Evolutionary conservation across 208 protist genomes (phyloP).

Genomic region (Leishmania mexicana): DNA sequence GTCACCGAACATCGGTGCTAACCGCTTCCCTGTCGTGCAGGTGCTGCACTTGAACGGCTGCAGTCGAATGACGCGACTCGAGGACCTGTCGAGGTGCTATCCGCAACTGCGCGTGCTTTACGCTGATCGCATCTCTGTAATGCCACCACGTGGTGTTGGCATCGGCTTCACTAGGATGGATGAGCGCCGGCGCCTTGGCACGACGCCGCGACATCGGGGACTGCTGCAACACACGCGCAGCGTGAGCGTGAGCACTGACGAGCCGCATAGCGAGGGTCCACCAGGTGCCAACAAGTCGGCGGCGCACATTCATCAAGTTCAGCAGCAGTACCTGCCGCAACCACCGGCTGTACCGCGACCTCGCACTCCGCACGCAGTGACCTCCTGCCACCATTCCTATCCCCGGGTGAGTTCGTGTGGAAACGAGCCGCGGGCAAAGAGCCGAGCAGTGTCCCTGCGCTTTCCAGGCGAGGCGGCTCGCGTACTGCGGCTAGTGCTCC

Average conservation of each 20-base stretch:
- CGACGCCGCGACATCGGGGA: slow-evolving; percentile 12
- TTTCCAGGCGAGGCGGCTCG: not conserved
- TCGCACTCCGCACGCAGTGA: slow-evolving; percentile 8
- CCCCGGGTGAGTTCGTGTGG: slow-evolving; percentile 6
- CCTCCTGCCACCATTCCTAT: not conserved
- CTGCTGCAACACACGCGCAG: not conserved
- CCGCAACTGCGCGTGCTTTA: slow-evolving; percentile 29
- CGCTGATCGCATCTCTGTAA: slow-evolving; percentile 25
- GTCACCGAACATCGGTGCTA: not conserved
- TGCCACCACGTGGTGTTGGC: slow-evolving; percentile 8
- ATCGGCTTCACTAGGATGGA: slow-evolving; percentile 18
- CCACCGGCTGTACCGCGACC: slow-evolving; percentile 18
- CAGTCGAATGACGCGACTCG: slow-evolving; percentile 32
- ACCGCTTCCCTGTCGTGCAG: slow-evolving; percentile 28
- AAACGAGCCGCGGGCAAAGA: not conserved
- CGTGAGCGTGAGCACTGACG: slow-evolving; percentile 6
- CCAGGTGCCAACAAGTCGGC: slow-evolving; percentile 4
- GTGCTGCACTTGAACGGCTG: slow-evolving; percentile 60
- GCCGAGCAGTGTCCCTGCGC: not conserved
- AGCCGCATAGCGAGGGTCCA: not conserved
- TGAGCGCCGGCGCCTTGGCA: slow-evolving; percentile 4
- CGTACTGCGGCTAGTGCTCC: slow-evolving; percentile 21
- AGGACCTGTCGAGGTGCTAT: slow-evolving; percentile 18
- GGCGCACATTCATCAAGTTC: slow-evolving; percentile 8
- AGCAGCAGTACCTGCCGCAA: slow-evolving; percentile 31